Base-by-base conservation (phyloP, 2,329 filamentous ascomycete species). In the Colletotrichum lentis region DNA sequence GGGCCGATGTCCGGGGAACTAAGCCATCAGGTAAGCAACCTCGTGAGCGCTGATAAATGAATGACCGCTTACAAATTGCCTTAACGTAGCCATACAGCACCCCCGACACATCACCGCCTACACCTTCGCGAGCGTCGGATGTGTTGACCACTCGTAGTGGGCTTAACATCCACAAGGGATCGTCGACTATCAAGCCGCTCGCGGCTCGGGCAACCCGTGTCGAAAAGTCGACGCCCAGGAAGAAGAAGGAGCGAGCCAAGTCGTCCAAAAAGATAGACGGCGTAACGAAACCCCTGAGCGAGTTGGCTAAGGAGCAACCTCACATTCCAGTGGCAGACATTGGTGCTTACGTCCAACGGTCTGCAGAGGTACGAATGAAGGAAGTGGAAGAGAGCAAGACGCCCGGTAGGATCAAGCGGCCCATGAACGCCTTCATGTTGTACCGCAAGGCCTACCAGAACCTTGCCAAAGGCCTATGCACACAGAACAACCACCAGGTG, bases 401-500 rank as follows among this genome's bases (percentile, higher is more conserved):
- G 43, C 83, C 83, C 2, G 92, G 92, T 31, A 94, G 94, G 76
- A 86, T 98, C 72, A 93, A 95, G 74, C 86, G 96, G 37, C 94
- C 96, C 3, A 97, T 97, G 91, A 99, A 99, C 78, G 95, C 93
- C 0, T 99, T 98, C 82, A 97, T 99, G 91, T 84, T 99, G 58
- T 99, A 99, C 78, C 91, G 96, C 49, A 97, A 96, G 72, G 93
- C 93, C 7, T 97, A 93, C 76, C 92, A 96, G 69, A 92, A 96
- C 70, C 86, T 94, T 39, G 93, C 92, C 67, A 97, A 97, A 79
- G 84, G 87, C 59, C 92, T 90, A 84, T 92, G 91, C 73, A 83
- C 88, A 16, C 89, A 96, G 74, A 95, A 96, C 78, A 97, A 98
- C 80, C 95, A 99, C 77, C 95, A 99, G 77, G 83, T 96, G 43